Evolutionary conservation across 192 early-diverging fungal species (phyloP).

Genomic region (Rhizophagus clarus): DNA sequence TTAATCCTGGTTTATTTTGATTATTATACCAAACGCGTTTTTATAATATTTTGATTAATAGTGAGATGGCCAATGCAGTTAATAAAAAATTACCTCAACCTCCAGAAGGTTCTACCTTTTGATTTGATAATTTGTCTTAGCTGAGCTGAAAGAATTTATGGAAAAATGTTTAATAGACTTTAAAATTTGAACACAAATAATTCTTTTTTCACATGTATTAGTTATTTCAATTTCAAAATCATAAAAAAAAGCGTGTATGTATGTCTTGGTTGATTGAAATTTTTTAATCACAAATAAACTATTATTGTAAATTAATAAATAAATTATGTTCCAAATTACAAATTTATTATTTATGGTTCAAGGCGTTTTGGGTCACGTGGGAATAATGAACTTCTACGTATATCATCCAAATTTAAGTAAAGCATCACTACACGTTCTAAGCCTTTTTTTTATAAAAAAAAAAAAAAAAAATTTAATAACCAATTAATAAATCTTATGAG

Average conservation of each 20-base stretch:
- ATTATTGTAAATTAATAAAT: not conserved
- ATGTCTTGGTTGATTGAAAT: not conserved
- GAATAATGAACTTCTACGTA: slow-evolving; percentile 90
- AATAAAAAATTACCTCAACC: slow-evolving; percentile 91
- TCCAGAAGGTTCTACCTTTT: slow-evolving; percentile 73
- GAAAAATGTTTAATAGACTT: not conserved
- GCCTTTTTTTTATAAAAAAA: slow-evolving; percentile 55
- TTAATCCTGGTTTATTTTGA: not conserved
- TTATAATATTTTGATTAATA: slow-evolving; percentile 30
- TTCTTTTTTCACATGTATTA: not conserved
- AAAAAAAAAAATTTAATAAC: not conserved
- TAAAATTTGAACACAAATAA: too few relatives aligned
- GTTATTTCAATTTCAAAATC: not conserved
- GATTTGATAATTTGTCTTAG: slow-evolving; percentile 4
- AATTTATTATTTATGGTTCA: slow-evolving; percentile 61
- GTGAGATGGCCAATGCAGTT: slow-evolving; percentile 84
- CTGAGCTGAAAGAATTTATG: too few relatives aligned
- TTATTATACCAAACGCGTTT: not conserved
- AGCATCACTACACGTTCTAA: slow-evolving; percentile 98
- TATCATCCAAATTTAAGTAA: slow-evolving; percentile 93
- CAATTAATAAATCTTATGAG: not conserved
- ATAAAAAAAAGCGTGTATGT: not conserved
- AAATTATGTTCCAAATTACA: not conserved
- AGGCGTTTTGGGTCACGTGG: slow-evolving; percentile 97
- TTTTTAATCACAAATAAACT: not conserved